phyloP scores from a whole-genome alignment of 345 rosid species.

The Salix koriyanagi region DNA sequence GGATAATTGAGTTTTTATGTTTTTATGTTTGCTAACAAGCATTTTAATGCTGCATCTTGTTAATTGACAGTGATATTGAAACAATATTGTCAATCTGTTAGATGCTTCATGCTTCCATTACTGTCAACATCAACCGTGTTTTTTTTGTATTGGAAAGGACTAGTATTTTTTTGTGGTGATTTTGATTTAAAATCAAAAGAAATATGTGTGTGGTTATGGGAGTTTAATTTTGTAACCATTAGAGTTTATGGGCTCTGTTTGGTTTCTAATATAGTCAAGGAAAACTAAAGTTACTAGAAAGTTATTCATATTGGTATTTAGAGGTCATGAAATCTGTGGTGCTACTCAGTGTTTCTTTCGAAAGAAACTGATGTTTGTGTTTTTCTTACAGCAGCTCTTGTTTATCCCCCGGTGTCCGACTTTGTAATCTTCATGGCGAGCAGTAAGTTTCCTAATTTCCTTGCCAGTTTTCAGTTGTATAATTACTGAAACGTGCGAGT shows the following conservation, averaged over 20 bases:
- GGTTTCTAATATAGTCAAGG: neutral
- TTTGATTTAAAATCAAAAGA: neutral
- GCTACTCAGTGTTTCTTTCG: neutral
- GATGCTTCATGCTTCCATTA: too few relatives aligned
- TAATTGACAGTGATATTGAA: too few relatives aligned
- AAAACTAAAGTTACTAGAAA: neutral
- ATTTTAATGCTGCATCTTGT: too few relatives aligned
- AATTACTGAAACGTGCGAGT: neutral
- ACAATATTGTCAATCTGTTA: too few relatives aligned
- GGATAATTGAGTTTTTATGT: too few relatives aligned
- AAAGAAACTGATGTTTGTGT: neutral
- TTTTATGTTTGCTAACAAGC: too few relatives aligned
- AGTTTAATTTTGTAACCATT: neutral
- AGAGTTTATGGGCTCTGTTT: neutral
- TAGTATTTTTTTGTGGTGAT: neutral
- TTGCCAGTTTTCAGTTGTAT: neutral
- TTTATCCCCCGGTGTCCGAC: neutral
- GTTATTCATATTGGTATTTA: neutral
- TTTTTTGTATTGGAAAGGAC: neutral
- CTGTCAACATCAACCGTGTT: too few relatives aligned
- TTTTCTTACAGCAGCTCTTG: neutral
- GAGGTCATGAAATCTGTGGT: neutral
- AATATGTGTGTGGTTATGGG: neutral
- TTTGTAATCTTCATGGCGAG: constrained; percentile 28
- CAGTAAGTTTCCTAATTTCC: constrained; percentile 20